These are phyloP conservation scores for Alternaria burnsii DNA, from an alignment of 2,329 filamentous ascomycete species.

Conservation along the genomic window DNA sequence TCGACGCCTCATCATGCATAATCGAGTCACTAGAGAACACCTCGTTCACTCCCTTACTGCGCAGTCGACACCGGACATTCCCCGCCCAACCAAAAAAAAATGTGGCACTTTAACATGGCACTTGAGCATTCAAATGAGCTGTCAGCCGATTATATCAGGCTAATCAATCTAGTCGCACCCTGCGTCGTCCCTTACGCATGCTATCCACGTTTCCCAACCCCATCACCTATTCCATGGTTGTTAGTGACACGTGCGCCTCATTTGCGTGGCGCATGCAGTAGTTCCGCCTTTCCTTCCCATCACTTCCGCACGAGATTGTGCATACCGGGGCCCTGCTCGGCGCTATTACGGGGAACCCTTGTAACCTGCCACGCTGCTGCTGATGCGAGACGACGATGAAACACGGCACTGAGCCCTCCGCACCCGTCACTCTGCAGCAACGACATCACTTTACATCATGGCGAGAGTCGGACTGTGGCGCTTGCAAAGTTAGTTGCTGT, in stretches of 20 bases:
- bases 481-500: conserved; percentile 17
- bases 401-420: conserved; percentile 35
- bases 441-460: conserved; percentile 27
- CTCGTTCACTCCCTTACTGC: background rate
- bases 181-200: background rate
- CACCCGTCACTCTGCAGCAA: conserved; percentile 26
- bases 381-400: conserved; percentile 45
- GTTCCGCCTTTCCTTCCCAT: conserved; percentile 5
- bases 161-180: background rate
- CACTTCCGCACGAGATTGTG: conserved; percentile 1
- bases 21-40: conserved; percentile 2
- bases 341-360: conserved; percentile 11
- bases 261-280: conserved; percentile 8
- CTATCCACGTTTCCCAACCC: background rate
- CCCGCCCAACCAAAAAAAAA: background rate
- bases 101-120: background rate
- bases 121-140: too few species aligned
- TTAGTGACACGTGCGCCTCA: conserved; percentile 1
- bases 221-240: background rate
- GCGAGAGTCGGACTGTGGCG: conserved; percentile 11
- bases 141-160: too few species aligned
- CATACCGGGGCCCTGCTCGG: conserved; percentile 1
- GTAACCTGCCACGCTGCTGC: background rate
- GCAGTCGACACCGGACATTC: background rate
- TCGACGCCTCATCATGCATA: conserved; percentile 5